A percentile compares a stretch with the other conserved stretches of the same genome.
Evolutionary conservation across 2,329 filamentous ascomycete genomes (phyloP).

Genomic region (Salinomyces thailandicus): DNA sequence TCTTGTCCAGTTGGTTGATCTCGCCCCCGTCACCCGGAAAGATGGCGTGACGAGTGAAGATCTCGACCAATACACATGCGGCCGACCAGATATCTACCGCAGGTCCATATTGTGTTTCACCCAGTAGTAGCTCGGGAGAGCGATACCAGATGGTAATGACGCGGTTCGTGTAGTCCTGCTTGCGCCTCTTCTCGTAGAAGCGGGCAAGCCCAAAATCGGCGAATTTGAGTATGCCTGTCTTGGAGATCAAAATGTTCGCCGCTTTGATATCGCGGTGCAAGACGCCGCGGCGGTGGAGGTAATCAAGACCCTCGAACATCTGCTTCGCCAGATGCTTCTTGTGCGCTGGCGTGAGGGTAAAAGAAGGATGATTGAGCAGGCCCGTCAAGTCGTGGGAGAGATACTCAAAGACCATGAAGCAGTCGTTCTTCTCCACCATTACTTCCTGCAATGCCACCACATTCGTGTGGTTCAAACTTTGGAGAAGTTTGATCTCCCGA

Average conservation of each 20-base stretch:
- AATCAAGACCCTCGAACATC: slow-evolving; percentile 86
- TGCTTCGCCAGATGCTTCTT: slow-evolving; percentile 91
- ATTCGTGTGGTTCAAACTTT: slow-evolving; percentile 71
- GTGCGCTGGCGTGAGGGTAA: slow-evolving; percentile 71
- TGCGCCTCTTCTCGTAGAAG: slow-evolving; percentile 86
- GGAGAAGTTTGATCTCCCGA: slow-evolving; percentile 83
- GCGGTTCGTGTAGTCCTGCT: slow-evolving; percentile 93
- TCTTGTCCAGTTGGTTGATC: slow-evolving; percentile 89
- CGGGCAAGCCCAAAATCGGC: slow-evolving; percentile 93
- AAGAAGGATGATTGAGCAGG: slow-evolving; percentile 85
- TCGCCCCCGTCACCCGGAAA: slow-evolving; percentile 96
- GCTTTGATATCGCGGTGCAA: slow-evolving; percentile 97
- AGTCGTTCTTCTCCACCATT: slow-evolving; percentile 98
- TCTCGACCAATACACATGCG: slow-evolving; percentile 91
- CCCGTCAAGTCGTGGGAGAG: slow-evolving; percentile 92
- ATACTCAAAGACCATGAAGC: slow-evolving; percentile 99
- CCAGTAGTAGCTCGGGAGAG: slow-evolving; percentile 78
- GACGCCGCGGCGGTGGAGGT: slow-evolving; percentile 85
- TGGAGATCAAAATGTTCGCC: slow-evolving; percentile 91
- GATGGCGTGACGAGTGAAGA: slow-evolving; percentile 86
- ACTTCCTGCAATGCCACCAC: slow-evolving; percentile 78
- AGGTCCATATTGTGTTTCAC: slow-evolving; percentile 81
- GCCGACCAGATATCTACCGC: slow-evolving; percentile 95
- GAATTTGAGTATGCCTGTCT: slow-evolving; percentile 75
- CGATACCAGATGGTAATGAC: slow-evolving; percentile 99